Conservation (phyloP, 495 filamentous ascomycete genomes). For the Aspergillus asperescens region DNA sequence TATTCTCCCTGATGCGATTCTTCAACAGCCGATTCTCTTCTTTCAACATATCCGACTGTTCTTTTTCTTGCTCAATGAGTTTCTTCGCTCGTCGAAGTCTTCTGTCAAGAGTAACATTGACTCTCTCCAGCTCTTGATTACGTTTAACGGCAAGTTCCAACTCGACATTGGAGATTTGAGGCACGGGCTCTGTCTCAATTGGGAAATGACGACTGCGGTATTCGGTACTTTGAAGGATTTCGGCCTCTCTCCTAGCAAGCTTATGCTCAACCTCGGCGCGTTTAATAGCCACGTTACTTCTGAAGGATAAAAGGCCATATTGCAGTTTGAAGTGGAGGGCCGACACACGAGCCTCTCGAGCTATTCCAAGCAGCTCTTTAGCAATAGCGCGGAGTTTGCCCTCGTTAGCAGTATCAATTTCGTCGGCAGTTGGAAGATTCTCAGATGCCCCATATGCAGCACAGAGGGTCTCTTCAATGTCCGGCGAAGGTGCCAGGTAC, state of each 20-base stretch:
- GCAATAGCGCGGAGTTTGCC: constrained; percentile 59
- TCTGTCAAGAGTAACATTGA: constrained; percentile 57
- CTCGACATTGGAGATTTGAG: constrained; percentile 32
- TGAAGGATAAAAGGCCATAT: constrained; percentile 78
- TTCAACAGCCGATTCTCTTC: constrained; percentile 74
- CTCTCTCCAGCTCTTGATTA: constrained; percentile 56
- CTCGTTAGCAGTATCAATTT: constrained; percentile 57
- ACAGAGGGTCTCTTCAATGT: constrained; percentile 51
- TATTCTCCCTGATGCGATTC: constrained; percentile 79
- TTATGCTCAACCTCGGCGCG: constrained; percentile 89
- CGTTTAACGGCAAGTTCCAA: constrained; percentile 42
- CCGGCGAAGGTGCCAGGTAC: constrained; percentile 52
- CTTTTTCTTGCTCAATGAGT: constrained; percentile 64
- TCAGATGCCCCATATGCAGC: constrained; percentile 45
- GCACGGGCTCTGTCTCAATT: constrained; percentile 31
- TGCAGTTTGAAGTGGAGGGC: constrained; percentile 90
- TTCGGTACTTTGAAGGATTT: constrained; percentile 65
- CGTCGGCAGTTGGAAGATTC: constrained; percentile 54
- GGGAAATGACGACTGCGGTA: constrained; percentile 38
- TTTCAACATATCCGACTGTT: constrained; percentile 39
- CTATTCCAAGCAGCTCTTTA: constrained; percentile 44
- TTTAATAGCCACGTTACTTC: constrained; percentile 79
- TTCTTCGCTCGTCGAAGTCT: constrained; percentile 68
- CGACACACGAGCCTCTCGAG: constrained; percentile 67
- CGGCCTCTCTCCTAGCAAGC: constrained; percentile 84